phyloP scores from a whole-genome alignment of 345 rosid genomes.

The Citrus sinensis region DNA sequence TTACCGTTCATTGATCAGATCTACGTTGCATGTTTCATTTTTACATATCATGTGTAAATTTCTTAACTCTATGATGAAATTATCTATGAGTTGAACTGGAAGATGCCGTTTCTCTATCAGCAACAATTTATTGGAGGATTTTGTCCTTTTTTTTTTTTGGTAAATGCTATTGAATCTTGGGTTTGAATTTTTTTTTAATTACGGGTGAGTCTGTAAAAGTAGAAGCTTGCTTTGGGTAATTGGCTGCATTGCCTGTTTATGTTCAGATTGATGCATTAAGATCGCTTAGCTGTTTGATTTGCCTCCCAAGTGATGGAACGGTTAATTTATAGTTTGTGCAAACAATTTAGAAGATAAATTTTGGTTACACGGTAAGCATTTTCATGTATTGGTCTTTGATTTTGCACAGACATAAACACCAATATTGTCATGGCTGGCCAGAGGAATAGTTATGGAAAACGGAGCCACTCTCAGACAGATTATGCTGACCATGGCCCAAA shows the following conservation, averaged over 20 bases:
- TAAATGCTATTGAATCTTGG: not conserved
- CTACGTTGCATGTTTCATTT: not conserved
- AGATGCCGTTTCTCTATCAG: not conserved
- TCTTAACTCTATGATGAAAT: not conserved
- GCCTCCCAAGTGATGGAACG: not conserved
- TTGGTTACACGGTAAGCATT: not conserved
- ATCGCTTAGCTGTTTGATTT: not conserved
- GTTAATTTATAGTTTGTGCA: not conserved
- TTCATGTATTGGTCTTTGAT: conserved; percentile 2
- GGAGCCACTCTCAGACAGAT: conserved; percentile 72
- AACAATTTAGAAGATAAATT: not conserved
- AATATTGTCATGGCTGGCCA: conserved; percentile 61
- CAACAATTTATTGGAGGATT: not conserved
- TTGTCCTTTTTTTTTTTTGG: not conserved
- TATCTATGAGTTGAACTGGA: not conserved
- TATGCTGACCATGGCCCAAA: conserved; percentile 53
- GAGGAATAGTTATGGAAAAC: conserved; percentile 75
- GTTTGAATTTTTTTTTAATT: not conserved
- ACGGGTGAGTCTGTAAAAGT: not conserved
- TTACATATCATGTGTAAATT: not conserved
- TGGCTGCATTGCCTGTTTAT: not conserved
- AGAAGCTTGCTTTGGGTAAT: not conserved
- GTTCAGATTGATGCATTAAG: not conserved
- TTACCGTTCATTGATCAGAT: not conserved
- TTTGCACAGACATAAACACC: conserved; percentile 11